Percentiles rank a stretch among this genome's conserved stretches.
Evolutionary conservation across 2,329 filamentous ascomycete genomes (phyloP).

Genomic region (Ceratocystis papillata): DNA sequence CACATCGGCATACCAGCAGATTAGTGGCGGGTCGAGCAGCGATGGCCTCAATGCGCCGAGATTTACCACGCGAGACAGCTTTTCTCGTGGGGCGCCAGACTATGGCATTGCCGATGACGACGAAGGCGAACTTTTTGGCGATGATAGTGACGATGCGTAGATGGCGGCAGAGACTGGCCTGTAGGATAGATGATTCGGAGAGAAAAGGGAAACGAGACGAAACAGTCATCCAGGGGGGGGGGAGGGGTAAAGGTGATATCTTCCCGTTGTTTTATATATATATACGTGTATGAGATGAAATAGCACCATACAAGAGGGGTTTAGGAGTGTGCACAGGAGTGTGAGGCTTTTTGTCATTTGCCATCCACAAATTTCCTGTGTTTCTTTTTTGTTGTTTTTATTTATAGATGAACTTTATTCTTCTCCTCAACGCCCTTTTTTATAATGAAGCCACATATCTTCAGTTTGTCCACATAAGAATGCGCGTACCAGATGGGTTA

Average conservation of each 20-base stretch:
- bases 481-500: no score
- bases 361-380: background rate
- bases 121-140: constrained; percentile 85
- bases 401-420: background rate
- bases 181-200: background rate
- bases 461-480: no score
- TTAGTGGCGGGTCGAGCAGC: constrained; percentile 39
- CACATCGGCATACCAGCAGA: constrained; percentile 42
- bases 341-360: background rate
- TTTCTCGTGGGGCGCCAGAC: constrained; percentile 75
- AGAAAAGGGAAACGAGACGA: background rate
- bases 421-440: background rate
- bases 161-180: background rate
- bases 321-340: background rate
- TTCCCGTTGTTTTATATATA: background rate
- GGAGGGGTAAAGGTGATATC: background rate
- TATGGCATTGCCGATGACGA: constrained; percentile 85
- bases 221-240: background rate
- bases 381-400: background rate
- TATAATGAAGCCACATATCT: background rate
- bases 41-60: constrained; percentile 47
- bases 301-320: background rate
- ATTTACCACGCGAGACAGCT: constrained; percentile 82
- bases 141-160: constrained; percentile 82
- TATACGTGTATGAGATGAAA: background rate